phyloP scores from a whole-genome alignment of 2,329 filamentous ascomycete species.

The Nannizziopsis arthrosporioides region DNA sequence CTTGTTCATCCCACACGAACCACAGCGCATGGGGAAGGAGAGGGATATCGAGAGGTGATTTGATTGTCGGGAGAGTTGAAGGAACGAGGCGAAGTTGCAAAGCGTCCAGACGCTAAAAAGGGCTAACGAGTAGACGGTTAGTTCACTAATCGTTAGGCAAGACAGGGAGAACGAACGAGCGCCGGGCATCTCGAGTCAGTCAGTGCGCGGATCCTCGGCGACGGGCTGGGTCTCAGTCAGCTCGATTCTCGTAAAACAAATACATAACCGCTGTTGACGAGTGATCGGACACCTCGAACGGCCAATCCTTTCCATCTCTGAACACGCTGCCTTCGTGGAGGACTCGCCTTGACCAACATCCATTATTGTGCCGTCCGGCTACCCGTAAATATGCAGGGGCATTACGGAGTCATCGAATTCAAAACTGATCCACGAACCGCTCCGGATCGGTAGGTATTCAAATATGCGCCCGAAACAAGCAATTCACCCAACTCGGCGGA shows the following conservation, averaged over 20 bases:
- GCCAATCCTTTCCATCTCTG: background rate
- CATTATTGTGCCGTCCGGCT: background rate
- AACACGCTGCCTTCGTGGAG: background rate
- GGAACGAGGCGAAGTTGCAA: background rate
- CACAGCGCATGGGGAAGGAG: constrained; percentile 2
- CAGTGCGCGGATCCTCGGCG: too few relatives aligned
- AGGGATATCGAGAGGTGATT: background rate
- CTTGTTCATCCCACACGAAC: constrained; percentile 14
- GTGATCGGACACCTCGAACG: too few relatives aligned
- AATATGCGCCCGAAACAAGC: constrained; percentile 8
- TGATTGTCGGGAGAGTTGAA: background rate
- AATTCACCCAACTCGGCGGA: background rate
- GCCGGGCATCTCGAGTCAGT: too few relatives aligned
- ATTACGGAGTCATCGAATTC: constrained; percentile 1
- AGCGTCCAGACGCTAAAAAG: too few relatives aligned
- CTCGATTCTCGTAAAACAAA: too few relatives aligned
- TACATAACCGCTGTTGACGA: too few relatives aligned
- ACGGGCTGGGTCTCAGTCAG: too few relatives aligned
- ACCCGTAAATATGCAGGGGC: constrained; percentile 6
- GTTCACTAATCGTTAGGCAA: too few relatives aligned
- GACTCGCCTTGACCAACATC: background rate
- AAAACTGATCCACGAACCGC: constrained; percentile 7
- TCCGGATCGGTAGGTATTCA: constrained; percentile 1
- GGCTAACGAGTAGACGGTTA: too few relatives aligned
- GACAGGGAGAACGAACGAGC: too few relatives aligned